Base-by-base conservation (phyloP, 2,329 filamentous ascomycete genomes). In the Botrytis pseudocinerea region DNA sequence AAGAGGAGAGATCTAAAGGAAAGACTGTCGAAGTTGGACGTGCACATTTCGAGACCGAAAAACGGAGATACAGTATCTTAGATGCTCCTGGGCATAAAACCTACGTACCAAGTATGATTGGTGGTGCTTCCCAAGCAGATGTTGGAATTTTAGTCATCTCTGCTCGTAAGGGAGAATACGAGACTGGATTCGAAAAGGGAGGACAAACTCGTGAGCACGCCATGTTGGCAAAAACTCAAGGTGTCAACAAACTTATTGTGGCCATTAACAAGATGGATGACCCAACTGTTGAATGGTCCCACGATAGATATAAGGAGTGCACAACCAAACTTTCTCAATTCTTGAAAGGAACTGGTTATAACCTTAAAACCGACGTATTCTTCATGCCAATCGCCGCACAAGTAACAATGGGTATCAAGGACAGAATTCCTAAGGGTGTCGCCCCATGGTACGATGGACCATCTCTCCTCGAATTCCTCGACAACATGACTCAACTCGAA, bases 261-360 rank as follows among this genome's bases (percentile, higher is more conserved):
- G 96, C 89, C 70, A 95, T 98, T 82, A 99, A 99, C 89, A 99
- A 99, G 88, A 99, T 99, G 97, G 96, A 99, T 81, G 96, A 99
- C 82, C 87, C 92, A 18, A 99, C 96, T 4, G 97, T 99, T 69
- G 90, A 97, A 80, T 99, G 97, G 97, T 96, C 93, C 71, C 90
- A 98, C 79, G 93, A 93, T 59, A 91, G 96, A 73, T 99, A 94
- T 85, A 91, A 93, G 80, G 96, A 99, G 84, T 99, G 96, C 83
- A 95, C 91, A 5, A 91, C 91, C 77, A 99, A 98, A 85, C 89
- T 99, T 68, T 83, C 90, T 25, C 88, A 91, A 77, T 98, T 97
- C 87, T 85, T 99, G 76, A 97, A 97, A 85, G 93, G 90, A 70
- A 92, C 97, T 18, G 95, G 95, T 40, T 98, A 97, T 86, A 97